A percentile compares a stretch with the other conserved stretches of the same genome.
phyloP scores from a whole-genome alignment of 805 yeast species.

The Starmerella sirachaensis region DNA sequence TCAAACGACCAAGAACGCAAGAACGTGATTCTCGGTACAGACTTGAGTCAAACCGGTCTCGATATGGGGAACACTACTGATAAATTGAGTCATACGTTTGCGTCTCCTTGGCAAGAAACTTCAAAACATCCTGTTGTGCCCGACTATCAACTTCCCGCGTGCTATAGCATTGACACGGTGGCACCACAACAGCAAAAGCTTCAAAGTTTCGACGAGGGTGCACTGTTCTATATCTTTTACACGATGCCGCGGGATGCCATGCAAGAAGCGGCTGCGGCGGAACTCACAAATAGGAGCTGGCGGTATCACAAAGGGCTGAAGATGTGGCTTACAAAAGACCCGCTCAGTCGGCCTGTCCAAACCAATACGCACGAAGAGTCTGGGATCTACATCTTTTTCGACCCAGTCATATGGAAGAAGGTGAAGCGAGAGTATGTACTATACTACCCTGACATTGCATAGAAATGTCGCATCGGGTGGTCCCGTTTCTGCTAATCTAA shows the following conservation, averaged over 20 bases:
- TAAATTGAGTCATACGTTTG: constrained; percentile 50
- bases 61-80: constrained; percentile 37
- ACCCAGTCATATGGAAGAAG: constrained; percentile 92
- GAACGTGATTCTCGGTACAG: constrained; percentile 63
- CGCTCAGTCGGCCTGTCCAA: constrained; percentile 71
- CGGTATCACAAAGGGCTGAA: constrained; percentile 90
- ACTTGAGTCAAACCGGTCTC: constrained; percentile 53
- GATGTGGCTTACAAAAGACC: constrained; percentile 93
- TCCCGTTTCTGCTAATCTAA: no score
- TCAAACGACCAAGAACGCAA: constrained; percentile 54
- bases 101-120: constrained; percentile 94
- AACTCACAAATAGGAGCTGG: constrained; percentile 88
- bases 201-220: constrained; percentile 66
- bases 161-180: constrained; percentile 35
- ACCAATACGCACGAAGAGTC: constrained; percentile 78
- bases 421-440: constrained; percentile 61
- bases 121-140: constrained; percentile 87
- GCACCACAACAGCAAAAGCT: constrained; percentile 36
- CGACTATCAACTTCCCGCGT: constrained; percentile 51
- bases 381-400: constrained; percentile 88
- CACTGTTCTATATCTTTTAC: constrained; percentile 84
- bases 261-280: constrained; percentile 89
- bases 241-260: constrained; percentile 84
- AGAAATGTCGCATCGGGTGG: no score
- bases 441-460: constrained; percentile 52